Evolutionary conservation across 2,329 filamentous ascomycete species (phyloP).

Genomic region (Cylindrodendrum hubeiense): DNA sequence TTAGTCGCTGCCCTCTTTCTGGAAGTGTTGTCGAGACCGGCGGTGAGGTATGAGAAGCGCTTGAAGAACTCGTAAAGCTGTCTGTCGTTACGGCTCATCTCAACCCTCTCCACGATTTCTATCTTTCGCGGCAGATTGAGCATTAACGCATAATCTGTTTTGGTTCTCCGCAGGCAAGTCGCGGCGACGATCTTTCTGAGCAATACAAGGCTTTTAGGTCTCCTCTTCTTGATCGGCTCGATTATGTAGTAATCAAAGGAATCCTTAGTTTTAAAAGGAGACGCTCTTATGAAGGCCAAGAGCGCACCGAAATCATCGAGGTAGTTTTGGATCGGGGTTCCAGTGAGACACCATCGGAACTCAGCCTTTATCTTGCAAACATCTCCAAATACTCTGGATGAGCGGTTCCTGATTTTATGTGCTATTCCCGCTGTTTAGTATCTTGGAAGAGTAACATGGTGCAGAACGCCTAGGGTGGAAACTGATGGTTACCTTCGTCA

Average conservation of each 20-base stretch:
- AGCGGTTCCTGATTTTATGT: slow-evolving; percentile 1
- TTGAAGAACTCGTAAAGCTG: slow-evolving; percentile 15
- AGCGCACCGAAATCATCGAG: slow-evolving; percentile 17
- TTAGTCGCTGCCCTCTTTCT: slow-evolving; percentile 3
- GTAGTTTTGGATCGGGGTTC: slow-evolving; percentile 15
- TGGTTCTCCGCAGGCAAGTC: slow-evolving; percentile 7
- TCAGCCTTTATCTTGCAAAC: not conserved
- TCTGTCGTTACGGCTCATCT: not conserved
- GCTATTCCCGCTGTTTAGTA: not conserved
- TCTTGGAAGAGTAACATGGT: not conserved
- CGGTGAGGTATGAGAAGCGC: not conserved
- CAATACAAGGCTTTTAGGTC: not conserved
- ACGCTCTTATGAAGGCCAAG: not conserved
- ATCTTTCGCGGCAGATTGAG: not conserved
- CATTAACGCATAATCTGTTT: not conserved
- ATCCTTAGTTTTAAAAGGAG: not conserved
- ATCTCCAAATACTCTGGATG: not conserved
- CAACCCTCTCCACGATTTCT: not conserved
- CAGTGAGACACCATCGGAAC: slow-evolving; percentile 15
- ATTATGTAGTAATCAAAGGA: not conserved
- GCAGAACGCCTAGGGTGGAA: not conserved
- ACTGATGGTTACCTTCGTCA: slow-evolving; percentile 1
- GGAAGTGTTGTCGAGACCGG: not conserved
- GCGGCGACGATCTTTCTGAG: not conserved
- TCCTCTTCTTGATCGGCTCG: not conserved